These are phyloP conservation scores for Solanum hybrid DNA, from an alignment of 305 asterid species.

Conservation along the genomic window DNA sequence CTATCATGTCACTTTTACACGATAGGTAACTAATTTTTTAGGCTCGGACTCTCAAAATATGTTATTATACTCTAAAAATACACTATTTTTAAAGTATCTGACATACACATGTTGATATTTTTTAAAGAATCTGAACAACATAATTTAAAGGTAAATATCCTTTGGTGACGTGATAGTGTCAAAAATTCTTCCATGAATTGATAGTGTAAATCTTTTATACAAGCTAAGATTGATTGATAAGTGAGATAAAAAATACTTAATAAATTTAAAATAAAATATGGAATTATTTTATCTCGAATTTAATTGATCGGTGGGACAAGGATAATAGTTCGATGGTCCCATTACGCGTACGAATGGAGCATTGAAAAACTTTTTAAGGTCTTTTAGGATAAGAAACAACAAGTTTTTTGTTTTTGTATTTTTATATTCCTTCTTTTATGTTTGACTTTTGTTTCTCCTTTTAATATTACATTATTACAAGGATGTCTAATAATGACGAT, in stretches of 20 bases:
- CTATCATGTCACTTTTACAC: not conserved
- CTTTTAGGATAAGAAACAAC: not conserved
- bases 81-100: not conserved
- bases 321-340: not conserved
- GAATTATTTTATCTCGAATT: not conserved
- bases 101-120: not conserved
- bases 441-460: not conserved
- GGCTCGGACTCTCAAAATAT: not conserved
- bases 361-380: not conserved
- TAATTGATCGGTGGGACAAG: not conserved
- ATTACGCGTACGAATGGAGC: not conserved
- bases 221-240: not conserved
- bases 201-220: not conserved
- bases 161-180: not conserved
- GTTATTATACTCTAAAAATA: not conserved
- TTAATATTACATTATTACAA: not conserved
- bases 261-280: not conserved
- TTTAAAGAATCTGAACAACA: too few relatives aligned
- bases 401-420: not conserved
- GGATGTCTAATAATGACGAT: conserved; percentile 14
- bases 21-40: not conserved
- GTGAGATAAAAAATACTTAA: not conserved
- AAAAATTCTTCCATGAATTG: not conserved
- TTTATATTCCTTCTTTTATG: not conserved
- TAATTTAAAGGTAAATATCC: not conserved